phyloP scores from a whole-genome alignment of 176 grass and related monocot genomes.

The Bothriochloa decipiens region DNA sequence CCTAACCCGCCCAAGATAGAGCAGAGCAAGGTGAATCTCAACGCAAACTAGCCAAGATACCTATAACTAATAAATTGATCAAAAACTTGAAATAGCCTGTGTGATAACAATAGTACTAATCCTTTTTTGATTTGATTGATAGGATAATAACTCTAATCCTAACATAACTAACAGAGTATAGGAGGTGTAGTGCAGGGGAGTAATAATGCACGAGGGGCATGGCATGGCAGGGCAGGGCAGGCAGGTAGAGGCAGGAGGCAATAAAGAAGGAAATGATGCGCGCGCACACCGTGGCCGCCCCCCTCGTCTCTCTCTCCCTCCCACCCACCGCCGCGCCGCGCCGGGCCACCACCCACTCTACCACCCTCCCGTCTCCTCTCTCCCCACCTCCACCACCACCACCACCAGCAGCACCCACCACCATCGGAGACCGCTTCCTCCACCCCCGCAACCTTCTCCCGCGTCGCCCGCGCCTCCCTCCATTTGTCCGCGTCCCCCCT shows the following conservation, averaged over 20 bases:
- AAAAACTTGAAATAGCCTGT: background rate
- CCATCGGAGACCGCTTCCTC: conserved; percentile 48
- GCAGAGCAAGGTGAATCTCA: background rate
- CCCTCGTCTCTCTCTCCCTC: background rate
- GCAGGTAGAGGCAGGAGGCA: background rate
- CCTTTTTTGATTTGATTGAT: too few relatives aligned
- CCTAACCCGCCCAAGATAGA: background rate
- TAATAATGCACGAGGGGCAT: background rate
- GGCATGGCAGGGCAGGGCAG: background rate
- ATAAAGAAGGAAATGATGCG: conserved; percentile 68
- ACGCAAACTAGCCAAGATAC: background rate
- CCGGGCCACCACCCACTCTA: background rate
- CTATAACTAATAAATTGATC: background rate
- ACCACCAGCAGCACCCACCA: conserved; percentile 6
- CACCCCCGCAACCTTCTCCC: conserved; percentile 47
- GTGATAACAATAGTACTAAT: background rate
- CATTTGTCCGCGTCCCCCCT: conserved; percentile 38
- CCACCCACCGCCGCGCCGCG: conserved; percentile 1
- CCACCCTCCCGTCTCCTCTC: background rate
- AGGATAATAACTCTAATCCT: background rate
- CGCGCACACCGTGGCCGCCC: conserved; percentile 47
- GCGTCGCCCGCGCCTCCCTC: conserved; percentile 46
- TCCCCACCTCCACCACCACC: background rate
- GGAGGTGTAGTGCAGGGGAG: background rate
- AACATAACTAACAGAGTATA: background rate